Evolutionary conservation across 768 basidiomycete genomes (phyloP), one percentile per base, ranked within the genome.

Genomic region (Mycena polygramma): DNA sequence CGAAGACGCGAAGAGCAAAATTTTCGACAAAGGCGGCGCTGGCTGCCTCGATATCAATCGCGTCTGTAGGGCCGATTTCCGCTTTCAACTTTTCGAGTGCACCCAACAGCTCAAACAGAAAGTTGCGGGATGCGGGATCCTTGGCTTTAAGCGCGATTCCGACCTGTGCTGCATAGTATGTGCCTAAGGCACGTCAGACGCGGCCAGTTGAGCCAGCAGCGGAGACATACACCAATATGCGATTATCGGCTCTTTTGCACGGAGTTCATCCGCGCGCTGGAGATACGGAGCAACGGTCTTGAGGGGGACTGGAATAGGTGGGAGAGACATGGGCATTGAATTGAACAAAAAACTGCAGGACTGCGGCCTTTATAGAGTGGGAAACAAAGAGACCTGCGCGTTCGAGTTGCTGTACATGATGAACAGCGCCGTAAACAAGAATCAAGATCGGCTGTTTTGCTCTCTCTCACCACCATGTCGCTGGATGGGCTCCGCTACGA

Each of bases 1-100:
- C 83, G 81, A 99, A 99, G n/a, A 99, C 90, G 69, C 87, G 92
- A 30, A 97, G 81, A 1, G 95, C 97, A 84, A 99, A 99, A 82
- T 97, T 96, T 84, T 98, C 96, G 57, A 99, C 90, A 76, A 95
- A 97, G 5, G 95, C 95, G 4, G 92, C 89, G 48, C 94, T 93
- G 0, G 90, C 95, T 11, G 88, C 81, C 76, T 98, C 96, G 66
- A 90, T 88, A 69, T 94, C 91, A 66, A 98, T 87, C 13, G 94
- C 91, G 75, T 98, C 96, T 70, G 90, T 90, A 19, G 86, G 81
- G 0, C 89, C 90, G 30, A 97, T 90, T 11, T 91, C 87, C 13
- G 81, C 80, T 81, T 98, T 98, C 85, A 95, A 88, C 57, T 83
- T 82, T 78, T 99, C 97, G 37, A 99, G 90, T 19, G 86, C 81